Base-by-base conservation (phyloP, 305 asterid species). In the Fraxinus albicans region DNA sequence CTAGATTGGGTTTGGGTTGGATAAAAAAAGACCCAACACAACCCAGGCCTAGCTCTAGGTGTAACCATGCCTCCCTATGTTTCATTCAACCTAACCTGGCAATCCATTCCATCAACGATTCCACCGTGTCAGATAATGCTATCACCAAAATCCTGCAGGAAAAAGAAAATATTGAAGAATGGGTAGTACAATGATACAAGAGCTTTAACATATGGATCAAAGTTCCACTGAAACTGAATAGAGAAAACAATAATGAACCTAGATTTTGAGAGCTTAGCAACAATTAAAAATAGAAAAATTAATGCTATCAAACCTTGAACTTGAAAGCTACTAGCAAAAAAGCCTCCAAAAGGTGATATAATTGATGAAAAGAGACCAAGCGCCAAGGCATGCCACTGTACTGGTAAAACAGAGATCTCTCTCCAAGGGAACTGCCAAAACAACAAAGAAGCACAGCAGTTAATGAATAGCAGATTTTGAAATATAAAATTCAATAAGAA, bases 101-200 rank as follows among this genome's bases (percentile, higher is more conserved):
- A 96, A 85, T 96, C 99, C 99, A 96, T 96, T 90, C 99, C 89
- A 83, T 96, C 99, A 0, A 98, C 93, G 83, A 96, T 92, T 78
- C 99, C 99, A 80, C 99, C 99, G 78, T 96, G 99, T 81, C 99
- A 98, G 50, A 98, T 98, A 82, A 96, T 96, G 87, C 99, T 96
- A 86, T 94, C 98, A 34, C 98, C 99, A 87, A 96, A 96, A 90
- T 96, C 99, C 99, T 96, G 89, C 77, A 83, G 80, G 31, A 80
- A 55, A 70, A 15, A 35, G 38, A 35, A 63, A 76, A 50, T 8
- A 34, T 33, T 33, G 73, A 65, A 42, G 78, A 80, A 77, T 35
- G 35, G 82, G 82, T 58, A 27, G 42, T 65, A 67, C 29, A 65
- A 58, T 73, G 25, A 77, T n/a, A 77, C 55, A 58, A 74, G 50